Percentiles rank a stretch among this genome's conserved stretches.
These are phyloP conservation scores for Dictyostelium firmibasis DNA, from an alignment of 78 protist genomes.

Conservation along the genomic window DNA sequence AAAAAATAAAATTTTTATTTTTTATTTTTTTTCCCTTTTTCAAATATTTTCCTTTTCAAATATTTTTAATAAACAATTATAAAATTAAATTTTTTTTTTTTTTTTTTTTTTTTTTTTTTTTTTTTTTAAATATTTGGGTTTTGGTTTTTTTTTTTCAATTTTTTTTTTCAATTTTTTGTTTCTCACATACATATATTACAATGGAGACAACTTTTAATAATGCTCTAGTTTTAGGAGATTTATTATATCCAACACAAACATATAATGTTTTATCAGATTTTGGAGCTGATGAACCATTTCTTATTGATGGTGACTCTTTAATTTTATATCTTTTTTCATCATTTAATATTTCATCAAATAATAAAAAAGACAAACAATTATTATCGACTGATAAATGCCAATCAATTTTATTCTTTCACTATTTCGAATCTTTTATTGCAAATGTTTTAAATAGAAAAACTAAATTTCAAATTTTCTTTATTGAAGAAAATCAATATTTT, in stretches of 20 bases:
- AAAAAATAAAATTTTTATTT: background rate
- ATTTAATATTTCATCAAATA: background rate
- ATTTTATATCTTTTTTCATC: background rate
- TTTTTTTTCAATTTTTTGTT: background rate
- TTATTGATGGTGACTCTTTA: conserved; percentile 49
- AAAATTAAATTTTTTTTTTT: no score
- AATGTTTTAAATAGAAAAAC: background rate
- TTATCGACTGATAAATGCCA: background rate
- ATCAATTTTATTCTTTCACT: background rate
- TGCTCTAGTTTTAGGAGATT: background rate
- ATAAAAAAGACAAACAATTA: background rate
- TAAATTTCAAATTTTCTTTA: conserved; percentile 1
- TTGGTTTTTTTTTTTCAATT: background rate
- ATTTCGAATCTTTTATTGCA: conserved; percentile 10
- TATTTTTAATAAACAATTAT: no score
- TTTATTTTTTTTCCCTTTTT: background rate
- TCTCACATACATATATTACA: background rate
- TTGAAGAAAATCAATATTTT: background rate
- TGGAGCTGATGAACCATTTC: conserved; percentile 14
- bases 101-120: no score
- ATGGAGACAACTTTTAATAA: background rate
- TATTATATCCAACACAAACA: background rate
- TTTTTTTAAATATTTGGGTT: no score
- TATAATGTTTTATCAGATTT: conserved; percentile 3
- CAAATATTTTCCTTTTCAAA: no score